Evolutionary conservation across 148 eudicot species (phyloP).

Genomic region (Vaccinium myrtillus): DNA sequence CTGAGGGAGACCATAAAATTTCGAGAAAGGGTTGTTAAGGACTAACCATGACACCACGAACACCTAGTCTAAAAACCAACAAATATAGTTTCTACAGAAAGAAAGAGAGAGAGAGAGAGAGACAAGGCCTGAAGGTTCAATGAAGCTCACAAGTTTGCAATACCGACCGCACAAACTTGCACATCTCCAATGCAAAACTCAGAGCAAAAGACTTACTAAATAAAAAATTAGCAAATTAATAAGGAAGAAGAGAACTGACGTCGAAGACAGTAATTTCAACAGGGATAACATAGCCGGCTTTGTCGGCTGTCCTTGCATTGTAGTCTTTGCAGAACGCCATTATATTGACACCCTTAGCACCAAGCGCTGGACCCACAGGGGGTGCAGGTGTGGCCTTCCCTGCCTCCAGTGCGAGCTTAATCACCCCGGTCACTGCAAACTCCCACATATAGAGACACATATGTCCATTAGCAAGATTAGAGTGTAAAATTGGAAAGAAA

Average conservation of each 20-base stretch:
- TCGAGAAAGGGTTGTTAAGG: neutral
- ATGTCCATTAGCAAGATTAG: neutral
- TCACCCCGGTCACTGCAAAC: constrained; percentile 72
- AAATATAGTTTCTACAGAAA: neutral
- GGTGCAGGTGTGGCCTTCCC: constrained; percentile 99
- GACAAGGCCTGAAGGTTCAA: neutral
- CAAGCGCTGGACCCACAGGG: constrained; percentile 95
- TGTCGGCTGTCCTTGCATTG: constrained; percentile 94
- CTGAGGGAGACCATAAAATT: neutral
- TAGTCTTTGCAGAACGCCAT: constrained; percentile 96
- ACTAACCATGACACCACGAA: neutral
- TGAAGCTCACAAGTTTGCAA: neutral
- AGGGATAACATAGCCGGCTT: constrained; percentile 86
- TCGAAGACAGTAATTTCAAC: constrained; percentile 96
- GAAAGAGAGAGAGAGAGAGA: neutral
- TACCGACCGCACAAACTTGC: too few species aligned
- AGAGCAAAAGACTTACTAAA: too few species aligned
- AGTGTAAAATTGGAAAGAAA: too few species aligned
- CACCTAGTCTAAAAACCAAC: neutral
- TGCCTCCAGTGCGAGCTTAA: constrained; percentile 92
- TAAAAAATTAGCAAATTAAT: too few species aligned
- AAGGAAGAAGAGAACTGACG: constrained; percentile 34
- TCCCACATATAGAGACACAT: neutral
- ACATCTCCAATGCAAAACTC: too few species aligned
- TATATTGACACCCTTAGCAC: constrained; percentile 95